Conservation (phyloP, 2,329 filamentous ascomycete genomes). For the Neofusicoccum kwambonambiense region DNA sequence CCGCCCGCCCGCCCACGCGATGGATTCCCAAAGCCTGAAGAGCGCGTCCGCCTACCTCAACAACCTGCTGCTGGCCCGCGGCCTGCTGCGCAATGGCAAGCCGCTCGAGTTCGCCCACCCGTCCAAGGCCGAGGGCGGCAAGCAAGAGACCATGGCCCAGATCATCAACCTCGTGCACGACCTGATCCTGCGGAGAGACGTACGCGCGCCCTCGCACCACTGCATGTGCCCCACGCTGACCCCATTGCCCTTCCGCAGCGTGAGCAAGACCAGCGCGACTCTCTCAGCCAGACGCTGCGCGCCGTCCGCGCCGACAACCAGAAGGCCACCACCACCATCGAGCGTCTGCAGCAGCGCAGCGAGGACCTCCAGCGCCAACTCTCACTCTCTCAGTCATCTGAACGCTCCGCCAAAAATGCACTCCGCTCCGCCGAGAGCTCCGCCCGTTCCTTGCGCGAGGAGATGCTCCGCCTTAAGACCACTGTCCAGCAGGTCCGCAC, state of each 20-base stretch:
- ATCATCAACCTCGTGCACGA: conserved; percentile 95
- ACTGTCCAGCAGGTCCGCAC: conserved; percentile 79
- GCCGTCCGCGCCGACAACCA: conserved; percentile 72
- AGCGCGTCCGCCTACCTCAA: conserved; percentile 65
- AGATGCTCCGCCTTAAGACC: conserved; percentile 74
- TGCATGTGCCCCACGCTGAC: neutral
- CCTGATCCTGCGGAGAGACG: conserved; percentile 83
- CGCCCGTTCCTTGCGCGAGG: conserved; percentile 76
- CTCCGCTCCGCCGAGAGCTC: conserved; percentile 72
- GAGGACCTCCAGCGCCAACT: conserved; percentile 58
- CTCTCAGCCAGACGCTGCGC: conserved; percentile 74
- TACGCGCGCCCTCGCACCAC: conserved; percentile 45
- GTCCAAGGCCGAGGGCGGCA: conserved; percentile 60
- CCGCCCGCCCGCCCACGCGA: neutral
- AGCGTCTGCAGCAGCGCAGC: conserved; percentile 54
- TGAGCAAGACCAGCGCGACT: conserved; percentile 85
- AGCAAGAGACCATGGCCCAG: conserved; percentile 71
- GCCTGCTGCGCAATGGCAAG: conserved; percentile 63
- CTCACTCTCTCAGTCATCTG: conserved; percentile 65
- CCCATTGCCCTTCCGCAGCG: conserved; percentile 54
- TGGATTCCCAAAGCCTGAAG: conserved; percentile 53
- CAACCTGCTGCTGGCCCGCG: conserved; percentile 63
- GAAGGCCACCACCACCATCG: conserved; percentile 69
- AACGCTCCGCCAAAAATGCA: conserved; percentile 67
- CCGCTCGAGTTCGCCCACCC: conserved; percentile 80